Conservation (phyloP, 2,329 filamentous ascomycete species). For the Cladosporium sp. region DNA sequence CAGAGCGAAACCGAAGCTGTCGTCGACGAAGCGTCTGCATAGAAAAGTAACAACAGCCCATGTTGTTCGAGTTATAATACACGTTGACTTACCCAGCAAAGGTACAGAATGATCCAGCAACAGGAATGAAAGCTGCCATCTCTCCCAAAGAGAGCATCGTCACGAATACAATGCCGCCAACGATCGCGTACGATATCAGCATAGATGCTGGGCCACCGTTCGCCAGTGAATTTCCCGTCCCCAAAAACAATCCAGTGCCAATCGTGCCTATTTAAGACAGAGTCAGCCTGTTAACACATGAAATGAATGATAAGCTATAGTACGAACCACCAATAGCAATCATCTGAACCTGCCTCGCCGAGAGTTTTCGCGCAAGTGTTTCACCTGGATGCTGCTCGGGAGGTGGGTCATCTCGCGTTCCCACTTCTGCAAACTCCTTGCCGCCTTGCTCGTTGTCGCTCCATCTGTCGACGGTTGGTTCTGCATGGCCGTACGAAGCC, state of each 20-base stretch:
- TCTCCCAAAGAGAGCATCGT: conserved; percentile 79
- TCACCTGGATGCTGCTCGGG: not conserved
- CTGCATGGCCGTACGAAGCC: not conserved
- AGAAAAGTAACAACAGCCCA: conserved; percentile 49
- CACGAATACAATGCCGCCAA: conserved; percentile 69
- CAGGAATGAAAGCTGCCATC: conserved; percentile 78
- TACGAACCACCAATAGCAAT: conserved; percentile 68
- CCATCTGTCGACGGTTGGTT: not conserved
- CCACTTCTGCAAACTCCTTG: conserved; percentile 5
- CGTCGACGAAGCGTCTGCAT: conserved; percentile 66
- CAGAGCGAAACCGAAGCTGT: conserved; percentile 72
- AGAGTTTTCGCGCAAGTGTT: conserved; percentile 49
- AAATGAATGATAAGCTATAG: too few relatives aligned
- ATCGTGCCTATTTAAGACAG: conserved; percentile 29
- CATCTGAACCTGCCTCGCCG: conserved; percentile 56
- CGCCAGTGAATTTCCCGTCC: conserved; percentile 49
- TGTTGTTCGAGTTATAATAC: conserved; percentile 42
- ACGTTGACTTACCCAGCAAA: conserved; percentile 37
- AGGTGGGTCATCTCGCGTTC: not conserved
- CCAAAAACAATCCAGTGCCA: conserved; percentile 51
- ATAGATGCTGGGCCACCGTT: conserved; percentile 58
- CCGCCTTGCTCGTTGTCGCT: conserved; percentile 2
- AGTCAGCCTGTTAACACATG: too few relatives aligned
- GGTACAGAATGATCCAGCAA: conserved; percentile 67
- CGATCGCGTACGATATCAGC: conserved; percentile 65